These are phyloP conservation scores for Eustoma russellianum DNA, from an alignment of 257 asterid species.

Conservation along the genomic window DNA sequence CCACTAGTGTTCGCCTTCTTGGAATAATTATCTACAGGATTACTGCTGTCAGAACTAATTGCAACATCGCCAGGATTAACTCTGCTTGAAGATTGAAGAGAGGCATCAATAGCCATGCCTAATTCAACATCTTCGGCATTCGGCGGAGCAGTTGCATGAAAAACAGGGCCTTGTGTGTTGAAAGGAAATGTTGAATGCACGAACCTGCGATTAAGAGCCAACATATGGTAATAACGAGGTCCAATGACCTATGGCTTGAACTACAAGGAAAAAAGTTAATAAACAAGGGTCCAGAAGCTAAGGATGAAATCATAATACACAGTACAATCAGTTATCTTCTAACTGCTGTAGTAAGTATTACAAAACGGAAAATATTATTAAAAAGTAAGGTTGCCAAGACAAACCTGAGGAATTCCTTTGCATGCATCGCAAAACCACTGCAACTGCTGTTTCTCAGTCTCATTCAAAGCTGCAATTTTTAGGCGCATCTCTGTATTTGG, in stretches of 20 bases:
- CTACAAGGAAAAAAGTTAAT: not conserved
- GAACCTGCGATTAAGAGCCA: slow-evolving; percentile 34
- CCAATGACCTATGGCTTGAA: not conserved
- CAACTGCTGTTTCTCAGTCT: slow-evolving; percentile 53
- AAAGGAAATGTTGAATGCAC: slow-evolving; percentile 44
- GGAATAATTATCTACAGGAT: slow-evolving; percentile 22
- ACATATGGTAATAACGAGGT: not conserved
- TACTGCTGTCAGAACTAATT: slow-evolving; percentile 25
- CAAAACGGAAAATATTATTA: no score
- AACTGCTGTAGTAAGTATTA: no score
- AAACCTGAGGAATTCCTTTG: slow-evolving; percentile 98
- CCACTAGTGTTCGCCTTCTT: slow-evolving; percentile 21
- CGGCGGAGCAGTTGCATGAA: slow-evolving; percentile 50
- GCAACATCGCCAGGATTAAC: slow-evolving; percentile 24
- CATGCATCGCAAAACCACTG: slow-evolving; percentile 85
- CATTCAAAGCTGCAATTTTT: slow-evolving; percentile 55
- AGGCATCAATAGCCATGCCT: slow-evolving; percentile 58
- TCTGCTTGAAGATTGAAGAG: slow-evolving; percentile 42
- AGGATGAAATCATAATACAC: not conserved
- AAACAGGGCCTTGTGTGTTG: slow-evolving; percentile 29
- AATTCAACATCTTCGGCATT: slow-evolving; percentile 46
- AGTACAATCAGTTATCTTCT: not conserved
- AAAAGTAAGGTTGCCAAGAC: not conserved
- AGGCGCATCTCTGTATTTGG: slow-evolving; percentile 48
- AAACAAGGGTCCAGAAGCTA: not conserved